These are phyloP conservation scores for Microdochium bolleyi DNA, from an alignment of 2,329 filamentous ascomycete species.

Conservation along the genomic window DNA sequence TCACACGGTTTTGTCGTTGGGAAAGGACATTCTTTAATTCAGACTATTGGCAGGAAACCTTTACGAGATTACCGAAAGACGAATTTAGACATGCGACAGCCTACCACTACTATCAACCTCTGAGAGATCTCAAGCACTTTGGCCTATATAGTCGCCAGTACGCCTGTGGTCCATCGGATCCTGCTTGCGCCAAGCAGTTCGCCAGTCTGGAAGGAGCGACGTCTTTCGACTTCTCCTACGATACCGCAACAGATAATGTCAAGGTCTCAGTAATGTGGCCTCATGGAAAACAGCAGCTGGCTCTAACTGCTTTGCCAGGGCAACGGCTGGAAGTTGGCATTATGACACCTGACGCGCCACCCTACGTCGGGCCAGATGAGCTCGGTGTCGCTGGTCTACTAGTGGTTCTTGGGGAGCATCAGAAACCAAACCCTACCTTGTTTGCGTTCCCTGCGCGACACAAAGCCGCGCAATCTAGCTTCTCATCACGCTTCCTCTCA, in stretches of 20 bases:
- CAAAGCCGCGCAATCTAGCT: slow-evolving; percentile 47
- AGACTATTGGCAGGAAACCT: slow-evolving; percentile 43
- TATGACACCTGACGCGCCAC: slow-evolving; percentile 55
- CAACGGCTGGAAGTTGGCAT: slow-evolving; percentile 75
- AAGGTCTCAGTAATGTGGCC: slow-evolving; percentile 60
- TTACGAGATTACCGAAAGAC: slow-evolving; percentile 46
- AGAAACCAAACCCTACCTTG: slow-evolving; percentile 63
- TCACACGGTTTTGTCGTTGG: background rate
- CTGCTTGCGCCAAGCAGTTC: slow-evolving; percentile 14
- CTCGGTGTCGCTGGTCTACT: slow-evolving; percentile 72
- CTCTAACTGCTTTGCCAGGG: slow-evolving; percentile 27
- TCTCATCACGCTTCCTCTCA: slow-evolving; percentile 54
- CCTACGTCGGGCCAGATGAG: slow-evolving; percentile 58
- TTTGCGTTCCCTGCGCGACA: slow-evolving; percentile 84
- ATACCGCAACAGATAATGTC: slow-evolving; percentile 56
- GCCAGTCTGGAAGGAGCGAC: slow-evolving; percentile 29
- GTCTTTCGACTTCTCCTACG: slow-evolving; percentile 64
- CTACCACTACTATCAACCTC: slow-evolving; percentile 62
- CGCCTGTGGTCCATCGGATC: slow-evolving; percentile 23
- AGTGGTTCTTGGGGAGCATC: slow-evolving; percentile 68
- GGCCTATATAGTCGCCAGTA: slow-evolving; percentile 35
- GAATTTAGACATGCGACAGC: slow-evolving; percentile 55
- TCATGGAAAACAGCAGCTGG: slow-evolving; percentile 29
- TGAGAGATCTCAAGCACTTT: slow-evolving; percentile 50
- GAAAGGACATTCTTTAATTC: slow-evolving; percentile 48